These are phyloP conservation scores for Linnemannia schmuckeri DNA, from an alignment of 192 early-diverging fungal genomes.

Conservation along the genomic window DNA sequence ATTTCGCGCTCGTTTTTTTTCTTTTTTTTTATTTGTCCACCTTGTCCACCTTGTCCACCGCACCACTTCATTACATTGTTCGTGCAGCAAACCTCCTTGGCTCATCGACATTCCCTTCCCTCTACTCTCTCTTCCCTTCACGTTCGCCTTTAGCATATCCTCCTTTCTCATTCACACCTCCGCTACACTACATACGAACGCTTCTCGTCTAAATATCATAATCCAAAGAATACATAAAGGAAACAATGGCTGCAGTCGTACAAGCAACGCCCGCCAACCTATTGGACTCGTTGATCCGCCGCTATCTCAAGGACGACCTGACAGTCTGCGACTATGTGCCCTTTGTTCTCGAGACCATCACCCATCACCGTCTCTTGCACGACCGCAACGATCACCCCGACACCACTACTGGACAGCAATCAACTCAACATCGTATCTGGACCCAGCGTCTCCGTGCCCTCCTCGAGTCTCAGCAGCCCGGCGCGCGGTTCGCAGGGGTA, in stretches of 20 bases:
- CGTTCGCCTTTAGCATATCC: too few species aligned
- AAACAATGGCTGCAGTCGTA: conserved; percentile 26
- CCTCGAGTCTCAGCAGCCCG: conserved; percentile 63
- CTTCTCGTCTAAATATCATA: too few species aligned
- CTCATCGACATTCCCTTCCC: not conserved
- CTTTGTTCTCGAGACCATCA: conserved; percentile 65
- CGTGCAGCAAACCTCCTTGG: not conserved
- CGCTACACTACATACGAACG: too few species aligned
- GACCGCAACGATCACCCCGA: conserved; percentile 27
- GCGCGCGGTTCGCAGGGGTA: conserved; percentile 65
- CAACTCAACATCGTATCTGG: conserved; percentile 64
- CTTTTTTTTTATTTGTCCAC: not conserved
- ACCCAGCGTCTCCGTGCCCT: conserved; percentile 64
- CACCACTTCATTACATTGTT: not conserved
- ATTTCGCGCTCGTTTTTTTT: not conserved
- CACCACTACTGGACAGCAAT: conserved; percentile 19
- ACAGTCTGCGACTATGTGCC: conserved; percentile 56
- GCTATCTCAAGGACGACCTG: conserved; percentile 57
- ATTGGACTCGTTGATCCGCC: conserved; percentile 50
- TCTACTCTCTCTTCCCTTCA: not conserved
- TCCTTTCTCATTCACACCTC: too few species aligned
- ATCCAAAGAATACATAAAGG: not conserved
- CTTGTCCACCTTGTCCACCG: not conserved
- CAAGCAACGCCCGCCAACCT: conserved; percentile 49
- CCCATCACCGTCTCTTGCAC: conserved; percentile 55